phyloP scores from a whole-genome alignment of 208 protist species.

The Tritrichomonas foetus region DNA sequence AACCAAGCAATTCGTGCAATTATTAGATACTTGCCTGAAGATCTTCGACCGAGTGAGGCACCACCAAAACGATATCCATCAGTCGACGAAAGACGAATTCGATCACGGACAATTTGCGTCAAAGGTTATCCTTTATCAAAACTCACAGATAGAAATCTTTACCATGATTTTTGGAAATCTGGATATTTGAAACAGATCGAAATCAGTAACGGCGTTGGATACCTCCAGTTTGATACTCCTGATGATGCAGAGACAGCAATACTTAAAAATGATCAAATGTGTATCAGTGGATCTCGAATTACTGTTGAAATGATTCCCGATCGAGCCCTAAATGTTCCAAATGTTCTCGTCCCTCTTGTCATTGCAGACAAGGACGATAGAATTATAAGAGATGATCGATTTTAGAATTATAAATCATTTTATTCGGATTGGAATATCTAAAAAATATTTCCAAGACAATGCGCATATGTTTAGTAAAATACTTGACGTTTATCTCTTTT shows the following conservation, averaged over 20 bases:
- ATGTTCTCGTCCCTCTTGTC: no score
- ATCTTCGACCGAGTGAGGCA: neutral
- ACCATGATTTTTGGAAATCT: neutral
- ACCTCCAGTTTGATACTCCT: neutral
- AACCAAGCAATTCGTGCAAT: neutral
- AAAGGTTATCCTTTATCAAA: neutral
- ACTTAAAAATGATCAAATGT: neutral
- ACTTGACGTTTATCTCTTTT: no score
- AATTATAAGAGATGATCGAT: no score
- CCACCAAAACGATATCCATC: neutral
- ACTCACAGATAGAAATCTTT: neutral
- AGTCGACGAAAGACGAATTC: neutral
- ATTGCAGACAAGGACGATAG: no score
- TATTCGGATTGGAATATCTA: no score
- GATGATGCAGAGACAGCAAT: neutral
- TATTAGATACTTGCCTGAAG: neutral
- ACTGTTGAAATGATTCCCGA: neutral
- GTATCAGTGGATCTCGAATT: neutral
- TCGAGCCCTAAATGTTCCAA: neutral
- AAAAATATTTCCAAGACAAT: no score
- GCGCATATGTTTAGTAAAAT: no score
- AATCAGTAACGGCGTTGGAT: neutral
- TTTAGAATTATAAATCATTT: no score
- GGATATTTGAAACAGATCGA: neutral
- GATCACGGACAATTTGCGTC: neutral